Evolutionary conservation across 2,329 filamentous ascomycete genomes (phyloP), one percentile per base, ranked within the genome.

Genomic region (Penicillium concentricum): DNA sequence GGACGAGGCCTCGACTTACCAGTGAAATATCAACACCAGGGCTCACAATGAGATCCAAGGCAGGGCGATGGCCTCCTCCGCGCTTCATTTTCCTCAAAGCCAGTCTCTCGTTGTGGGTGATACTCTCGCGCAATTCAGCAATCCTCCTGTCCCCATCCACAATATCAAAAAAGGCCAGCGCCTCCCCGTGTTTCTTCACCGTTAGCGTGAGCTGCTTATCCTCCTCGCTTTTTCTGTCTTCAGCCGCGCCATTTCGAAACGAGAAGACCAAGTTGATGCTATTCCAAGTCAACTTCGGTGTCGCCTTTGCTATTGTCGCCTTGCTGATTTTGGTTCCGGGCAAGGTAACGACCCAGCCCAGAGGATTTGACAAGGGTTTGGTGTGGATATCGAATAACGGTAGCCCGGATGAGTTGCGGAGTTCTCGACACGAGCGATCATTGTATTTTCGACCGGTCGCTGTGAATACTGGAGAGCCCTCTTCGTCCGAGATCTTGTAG

Each of bases 281-380:
- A 15, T 41, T 50, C 22, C 28, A 50, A 9, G 52, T 42, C 38
- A 51, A 49, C 22, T 50, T 57, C 30, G 57, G 57, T 4, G 56
- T 41, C 20, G 44, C 64, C 34, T 53, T 59, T 1, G 56, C 57
- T 37, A 63, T 56, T 20, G 45, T 54, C 5, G 28, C 39, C 8
- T 48, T 50, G 8, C 30, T 32, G 28, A 47, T 34, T 13, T 58
- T 46, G 32, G 49, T 44, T 12, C 63, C 64, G 0, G 65, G 62
- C 34, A 62, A 30, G 2, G 59, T 60, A 18, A 62, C 44, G 82
- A 61, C 81, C 83, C 54, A 67, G 22, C 30, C 53, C 51, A 30
- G 57, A 16, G 50, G 34, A 26, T 58, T n/a, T 1, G 42, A 52
- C 9, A 47, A 24, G 1, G 55, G 22, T n/a, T 56, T 61, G 8